Evolutionary conservation across 176 grass and related monocot genomes (phyloP).

Genomic region (Oryza meridionalis): DNA sequence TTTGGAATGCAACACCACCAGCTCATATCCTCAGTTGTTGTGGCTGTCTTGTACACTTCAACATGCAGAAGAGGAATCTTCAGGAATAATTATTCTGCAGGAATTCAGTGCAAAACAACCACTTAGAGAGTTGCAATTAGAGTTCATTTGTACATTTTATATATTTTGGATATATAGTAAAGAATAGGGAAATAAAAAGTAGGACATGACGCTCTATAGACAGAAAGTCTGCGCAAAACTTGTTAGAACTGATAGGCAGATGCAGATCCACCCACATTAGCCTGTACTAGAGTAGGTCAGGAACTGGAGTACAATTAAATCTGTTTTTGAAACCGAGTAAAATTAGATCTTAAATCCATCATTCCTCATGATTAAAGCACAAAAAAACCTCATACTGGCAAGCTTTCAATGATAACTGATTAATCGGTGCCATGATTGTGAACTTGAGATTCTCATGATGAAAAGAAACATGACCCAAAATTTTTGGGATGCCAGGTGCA

Average conservation of each 20-base stretch:
- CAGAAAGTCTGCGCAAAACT: background rate
- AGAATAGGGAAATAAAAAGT: background rate
- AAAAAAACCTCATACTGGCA: background rate
- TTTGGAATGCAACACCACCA: constrained; percentile 68
- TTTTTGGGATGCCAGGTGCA: background rate
- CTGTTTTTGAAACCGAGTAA: too few relatives aligned
- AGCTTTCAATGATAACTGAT: background rate
- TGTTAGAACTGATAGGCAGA: background rate
- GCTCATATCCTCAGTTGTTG: constrained; percentile 51
- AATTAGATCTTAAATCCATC: background rate
- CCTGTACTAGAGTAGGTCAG: background rate
- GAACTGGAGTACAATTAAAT: too few relatives aligned
- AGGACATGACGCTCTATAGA: background rate
- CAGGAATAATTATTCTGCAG: background rate
- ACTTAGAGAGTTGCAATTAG: background rate
- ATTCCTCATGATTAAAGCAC: constrained; percentile 4
- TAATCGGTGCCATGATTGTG: background rate
- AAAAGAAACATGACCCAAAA: background rate
- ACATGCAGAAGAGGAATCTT: constrained; percentile 27
- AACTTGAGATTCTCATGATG: background rate
- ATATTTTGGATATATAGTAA: background rate
- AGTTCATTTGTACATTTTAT: background rate
- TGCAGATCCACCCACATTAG: background rate
- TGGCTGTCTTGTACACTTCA: background rate
- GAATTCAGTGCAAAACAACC: background rate